Evolutionary conservation across 2,329 filamentous ascomycete genomes (phyloP).

Genomic region (Exophiala alcalophila): DNA sequence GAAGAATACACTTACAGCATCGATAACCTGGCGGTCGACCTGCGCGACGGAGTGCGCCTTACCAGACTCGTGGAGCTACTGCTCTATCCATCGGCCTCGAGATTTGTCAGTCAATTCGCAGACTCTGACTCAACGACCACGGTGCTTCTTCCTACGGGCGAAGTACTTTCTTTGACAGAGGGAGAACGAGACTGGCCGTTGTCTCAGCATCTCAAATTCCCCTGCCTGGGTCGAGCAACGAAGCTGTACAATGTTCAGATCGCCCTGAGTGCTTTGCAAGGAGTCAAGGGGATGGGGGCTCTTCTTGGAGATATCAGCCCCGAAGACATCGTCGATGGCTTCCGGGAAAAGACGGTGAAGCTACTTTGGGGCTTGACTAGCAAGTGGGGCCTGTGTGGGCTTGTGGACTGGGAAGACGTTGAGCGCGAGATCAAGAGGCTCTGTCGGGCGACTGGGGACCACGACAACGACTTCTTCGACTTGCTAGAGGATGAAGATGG

Average conservation of each 20-base stretch:
- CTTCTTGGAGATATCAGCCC: conserved; percentile 48
- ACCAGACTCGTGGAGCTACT: conserved; percentile 59
- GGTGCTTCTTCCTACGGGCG: conserved; percentile 46
- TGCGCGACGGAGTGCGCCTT: conserved; percentile 61
- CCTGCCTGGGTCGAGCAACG: conserved; percentile 53
- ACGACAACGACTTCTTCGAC: conserved; percentile 27
- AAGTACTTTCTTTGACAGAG: conserved; percentile 35
- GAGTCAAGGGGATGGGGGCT: conserved; percentile 41
- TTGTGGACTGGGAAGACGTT: conserved; percentile 57
- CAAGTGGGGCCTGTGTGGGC: conserved; percentile 52
- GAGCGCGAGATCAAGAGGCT: conserved; percentile 51
- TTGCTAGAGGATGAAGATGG: conserved; percentile 34
- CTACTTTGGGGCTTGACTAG: conserved; percentile 60
- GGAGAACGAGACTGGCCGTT: conserved; percentile 44
- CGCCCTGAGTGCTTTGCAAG: conserved; percentile 53
- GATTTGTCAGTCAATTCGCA: conserved; percentile 23
- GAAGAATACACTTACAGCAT: conserved; percentile 59
- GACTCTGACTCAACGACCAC: conserved; percentile 42
- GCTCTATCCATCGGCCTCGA: conserved; percentile 44
- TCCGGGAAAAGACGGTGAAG: conserved; percentile 61
- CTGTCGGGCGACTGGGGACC: conserved; percentile 22
- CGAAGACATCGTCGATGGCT: conserved; percentile 61
- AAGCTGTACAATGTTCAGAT: conserved; percentile 60
- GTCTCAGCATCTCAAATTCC: conserved; percentile 58
- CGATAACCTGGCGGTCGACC: conserved; percentile 59